Conservation (phyloP, 1,284 basidiomycete genomes). For the Malassezia restricta region DNA sequence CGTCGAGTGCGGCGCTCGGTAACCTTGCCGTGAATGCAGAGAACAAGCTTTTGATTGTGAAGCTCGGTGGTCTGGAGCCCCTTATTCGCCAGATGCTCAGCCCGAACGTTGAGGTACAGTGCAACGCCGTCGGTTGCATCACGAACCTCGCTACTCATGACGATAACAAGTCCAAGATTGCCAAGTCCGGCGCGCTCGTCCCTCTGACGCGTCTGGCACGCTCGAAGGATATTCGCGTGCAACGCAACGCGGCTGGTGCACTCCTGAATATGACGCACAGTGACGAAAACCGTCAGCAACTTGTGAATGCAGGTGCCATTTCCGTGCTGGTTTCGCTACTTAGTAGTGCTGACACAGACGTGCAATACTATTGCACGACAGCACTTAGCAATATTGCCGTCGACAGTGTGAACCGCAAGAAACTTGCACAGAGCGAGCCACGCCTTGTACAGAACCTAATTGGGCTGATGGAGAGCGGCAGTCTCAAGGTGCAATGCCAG, state of each 20-base stretch:
- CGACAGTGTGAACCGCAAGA: conserved; percentile 65
- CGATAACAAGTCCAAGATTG: conserved; percentile 99
- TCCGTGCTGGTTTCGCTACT: conserved; percentile 90
- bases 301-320: conserved; percentile 96
- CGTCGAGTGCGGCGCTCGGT: conserved; percentile 93
- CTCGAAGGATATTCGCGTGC: conserved; percentile 98
- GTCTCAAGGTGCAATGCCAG: conserved; percentile 97
- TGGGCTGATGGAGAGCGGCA: conserved; percentile 89
- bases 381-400: conserved; percentile 90
- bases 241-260: conserved; percentile 95
- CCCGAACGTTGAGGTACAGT: conserved; percentile 98
- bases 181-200: conserved; percentile 92
- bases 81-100: conserved; percentile 98
- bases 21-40: conserved; percentile 98
- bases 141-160: conserved; percentile 98
- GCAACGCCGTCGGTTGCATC: conserved; percentile 99
- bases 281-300: conserved; percentile 95
- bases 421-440: conserved; percentile 84
- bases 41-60: conserved; percentile 97
- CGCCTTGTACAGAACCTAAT: conserved; percentile 90
- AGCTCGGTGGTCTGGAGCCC: conserved; percentile 91
- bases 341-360: conserved; percentile 94
- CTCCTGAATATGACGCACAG: conserved; percentile 94
- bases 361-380: conserved; percentile 99
- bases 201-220: conserved; percentile 89